Conservation (phyloP, 352 stramenopile species). For the Phytopythium delawarense region DNA sequence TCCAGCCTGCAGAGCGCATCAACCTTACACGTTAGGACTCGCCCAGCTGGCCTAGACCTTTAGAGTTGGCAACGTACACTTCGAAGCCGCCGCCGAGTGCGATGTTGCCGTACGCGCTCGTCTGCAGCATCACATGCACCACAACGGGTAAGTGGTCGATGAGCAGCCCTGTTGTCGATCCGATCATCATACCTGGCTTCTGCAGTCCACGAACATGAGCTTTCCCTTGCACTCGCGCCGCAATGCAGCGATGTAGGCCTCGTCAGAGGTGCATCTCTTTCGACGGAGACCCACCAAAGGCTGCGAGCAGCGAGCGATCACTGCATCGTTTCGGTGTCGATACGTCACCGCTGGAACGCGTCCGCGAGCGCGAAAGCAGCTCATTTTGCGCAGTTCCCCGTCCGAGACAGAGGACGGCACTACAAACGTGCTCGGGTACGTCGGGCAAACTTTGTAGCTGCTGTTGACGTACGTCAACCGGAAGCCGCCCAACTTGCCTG, state of each 20-base stretch:
- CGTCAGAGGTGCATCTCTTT: conserved; percentile 90
- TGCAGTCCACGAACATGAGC: conserved; percentile 76
- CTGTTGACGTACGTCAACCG: conserved; percentile 65
- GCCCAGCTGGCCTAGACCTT: background rate
- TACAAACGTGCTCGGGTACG: conserved; percentile 81
- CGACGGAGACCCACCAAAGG: conserved; percentile 93
- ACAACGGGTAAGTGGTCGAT: background rate
- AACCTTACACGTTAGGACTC: background rate
- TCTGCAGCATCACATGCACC: conserved; percentile 23
- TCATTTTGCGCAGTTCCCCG: conserved; percentile 84
- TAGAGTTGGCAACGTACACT: conserved; percentile 43
- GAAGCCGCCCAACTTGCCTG: conserved; percentile 44
- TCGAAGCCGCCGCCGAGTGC: conserved; percentile 79
- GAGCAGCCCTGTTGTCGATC: background rate
- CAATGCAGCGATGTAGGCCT: conserved; percentile 71
- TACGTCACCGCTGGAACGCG: conserved; percentile 92
- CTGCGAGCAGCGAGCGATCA: conserved; percentile 93
- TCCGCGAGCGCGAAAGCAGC: conserved; percentile 89
- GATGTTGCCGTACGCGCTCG: conserved; percentile 82
- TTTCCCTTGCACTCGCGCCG: conserved; percentile 53
- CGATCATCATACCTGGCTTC: conserved; percentile 43
- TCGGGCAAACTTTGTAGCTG: conserved; percentile 77
- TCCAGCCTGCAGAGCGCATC: conserved; percentile 33
- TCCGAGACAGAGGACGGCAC: conserved; percentile 92
- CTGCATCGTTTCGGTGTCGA: conserved; percentile 83